Evolutionary conservation across 768 basidiomycete species (phyloP), one percentile per base, ranked within the genome.

Genomic region (Russula compacta): DNA sequence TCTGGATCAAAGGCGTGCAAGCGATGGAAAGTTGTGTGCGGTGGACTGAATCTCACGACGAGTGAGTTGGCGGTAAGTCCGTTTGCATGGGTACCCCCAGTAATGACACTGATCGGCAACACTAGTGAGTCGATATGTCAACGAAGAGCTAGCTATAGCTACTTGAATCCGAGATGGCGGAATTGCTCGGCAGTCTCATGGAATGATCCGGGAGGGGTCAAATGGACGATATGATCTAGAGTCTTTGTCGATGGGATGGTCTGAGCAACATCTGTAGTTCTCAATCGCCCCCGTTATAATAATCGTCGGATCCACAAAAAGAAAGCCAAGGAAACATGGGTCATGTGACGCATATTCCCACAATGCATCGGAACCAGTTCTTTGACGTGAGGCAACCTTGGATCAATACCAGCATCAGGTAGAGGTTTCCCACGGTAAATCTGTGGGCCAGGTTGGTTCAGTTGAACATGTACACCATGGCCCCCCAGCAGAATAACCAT

Each of bases 211-310:
- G 86, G 83, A 0, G 86, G 82, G 0, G 83, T 83, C n/a, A 89
- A 74, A 68, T 88, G 82, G 0, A 89, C 79, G 59, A 89, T 81
- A 64, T 89, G 87, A 64, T 89, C 87, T 11, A 88, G 67, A 33
- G 71, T 79, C 47, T 70, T 73, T 2, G 79, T 82, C 17, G 74
- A 73, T 32, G 70, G 70, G 24, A 43, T 11, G 33, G 44, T 12
- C 32, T 42, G 29, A 7, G 32, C 2, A 11, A 11, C 55, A 47
- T 55, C n/a, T 52, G 12, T 52, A 24, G 14, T 11, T n/a, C 6
- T 19, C 42, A n/a, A n/a, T 29, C 24, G 24, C 24, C 24, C 24
- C 24, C 2, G 24, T 29, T 29, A 29, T 29, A 29, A 29, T 29
- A 29, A 29, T 29, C 24, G 24, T 29, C 24, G 24, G 24, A 29